Evolutionary conservation across 106 monocot species (phyloP).

Genomic region (Dendrobium catenatum): DNA sequence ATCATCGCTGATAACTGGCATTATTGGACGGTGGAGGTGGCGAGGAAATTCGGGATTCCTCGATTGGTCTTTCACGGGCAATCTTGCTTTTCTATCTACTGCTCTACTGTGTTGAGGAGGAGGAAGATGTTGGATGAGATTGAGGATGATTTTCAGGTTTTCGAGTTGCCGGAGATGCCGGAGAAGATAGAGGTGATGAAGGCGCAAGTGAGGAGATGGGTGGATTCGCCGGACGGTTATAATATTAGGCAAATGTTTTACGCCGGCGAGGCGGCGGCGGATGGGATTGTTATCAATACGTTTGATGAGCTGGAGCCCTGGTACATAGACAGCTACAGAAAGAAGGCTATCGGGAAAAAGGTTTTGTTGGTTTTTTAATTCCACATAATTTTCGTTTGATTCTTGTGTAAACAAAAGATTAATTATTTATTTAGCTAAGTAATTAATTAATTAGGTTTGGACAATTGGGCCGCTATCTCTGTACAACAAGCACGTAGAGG

Average conservation of each 20-base stretch:
- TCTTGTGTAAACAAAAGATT: no score
- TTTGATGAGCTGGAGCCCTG: constrained; percentile 2
- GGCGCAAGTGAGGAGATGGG: background rate
- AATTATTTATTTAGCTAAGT: no score
- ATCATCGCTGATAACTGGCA: constrained; percentile 22
- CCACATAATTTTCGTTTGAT: no score
- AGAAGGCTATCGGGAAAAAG: background rate
- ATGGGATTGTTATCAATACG: background rate
- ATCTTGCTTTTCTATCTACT: constrained; percentile 27
- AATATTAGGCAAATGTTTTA: background rate
- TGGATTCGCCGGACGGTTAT: background rate
- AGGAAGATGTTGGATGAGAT: background rate
- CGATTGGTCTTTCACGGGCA: constrained; percentile 35
- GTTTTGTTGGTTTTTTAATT: no score
- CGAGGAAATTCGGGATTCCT: constrained; percentile 27
- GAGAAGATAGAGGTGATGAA: constrained; percentile 9
- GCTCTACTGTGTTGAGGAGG: background rate
- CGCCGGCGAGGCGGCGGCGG: background rate
- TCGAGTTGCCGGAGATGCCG: background rate
- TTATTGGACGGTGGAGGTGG: constrained; percentile 22
- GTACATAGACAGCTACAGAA: background rate
- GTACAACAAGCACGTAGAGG: background rate
- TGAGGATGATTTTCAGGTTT: background rate
- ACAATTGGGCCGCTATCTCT: background rate
- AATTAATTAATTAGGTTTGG: background rate